Base-by-base conservation (phyloP, 352 stramenopile genomes). In the Elongisporangium senticosum region DNA sequence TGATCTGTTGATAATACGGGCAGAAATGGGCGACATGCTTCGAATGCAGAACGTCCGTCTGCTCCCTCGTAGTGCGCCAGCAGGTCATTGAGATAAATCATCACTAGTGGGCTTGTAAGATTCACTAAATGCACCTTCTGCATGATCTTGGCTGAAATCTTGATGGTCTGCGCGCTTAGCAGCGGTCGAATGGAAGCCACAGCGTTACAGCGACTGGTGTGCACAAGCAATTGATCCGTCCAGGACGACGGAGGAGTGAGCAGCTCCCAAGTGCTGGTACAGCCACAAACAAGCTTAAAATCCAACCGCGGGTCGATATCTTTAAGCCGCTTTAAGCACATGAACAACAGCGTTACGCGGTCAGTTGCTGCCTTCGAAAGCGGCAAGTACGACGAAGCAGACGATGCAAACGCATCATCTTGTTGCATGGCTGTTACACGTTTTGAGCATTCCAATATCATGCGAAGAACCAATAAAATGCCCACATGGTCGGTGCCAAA, bases 401-500 rank as follows among this genome's bases (percentile, higher is more conserved):
- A 52, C 2, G 37, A 24, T 23, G 57, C 49, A 22, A 22, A 10
- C 0, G n/a, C 53, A 51, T 67, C 67, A 4, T 49, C 61, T 13
- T 58, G 11, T 4, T 50, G 50, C 39, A 72, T 52, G 48, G 66
- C 53, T 1, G 57, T 15, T 5, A 75, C 53, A 8, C 83, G 75
- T 63, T 91, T 93, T 0, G 81, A 87, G 63, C 81, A 91, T 58
- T 93, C 83, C 11, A 93, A 57, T 19, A 88, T 62, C 77, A 89
- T 90, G 3, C 83, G 70, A 19, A 90, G 63, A 15, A 88, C 68
- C 7, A 93, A 59, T 14, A 93, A 70, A 19, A 90, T 66, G 0
- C 77, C 83, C 39, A 93, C 77, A 52, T 93, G 83, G 55, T 93
- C 83, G 0, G 67, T 81, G 10, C 83, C 83, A 47, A 75, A 59